Evolutionary conservation across 345 rosid genomes (phyloP), one percentile per base, ranked within the genome.

Genomic region (Populus simonii): DNA sequence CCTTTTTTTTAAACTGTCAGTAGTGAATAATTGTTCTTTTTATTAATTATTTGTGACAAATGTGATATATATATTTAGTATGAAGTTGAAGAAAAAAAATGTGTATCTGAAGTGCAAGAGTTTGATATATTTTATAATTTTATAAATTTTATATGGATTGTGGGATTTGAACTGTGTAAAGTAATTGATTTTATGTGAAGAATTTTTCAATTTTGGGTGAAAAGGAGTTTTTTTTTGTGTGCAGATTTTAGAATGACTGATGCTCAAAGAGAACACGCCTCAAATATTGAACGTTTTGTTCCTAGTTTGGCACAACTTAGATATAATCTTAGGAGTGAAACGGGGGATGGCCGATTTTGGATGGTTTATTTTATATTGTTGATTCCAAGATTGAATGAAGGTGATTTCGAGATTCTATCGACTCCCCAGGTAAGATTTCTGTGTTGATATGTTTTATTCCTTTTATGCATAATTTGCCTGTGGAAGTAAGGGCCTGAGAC

Each of bases 361-460:
- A 83, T 89, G 82, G 84, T 92, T 47, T 92, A 92, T 80, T 92
- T 92, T 74, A 85, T 90, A 76, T 79, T 90, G 76, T 81, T 92
- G 86, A 89, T 90, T 80, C 93, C 93, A 12, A 89, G 94, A 84
- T 79, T 92, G 35, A 86, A 80, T 75, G 87, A 84, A 47, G 72
- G 87, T 70, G 97, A 92, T 84, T 80, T 78, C 66, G 89, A 89
- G 84, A 79, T 87, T 78, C 85, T 92, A 63, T 89, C 94, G 76
- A 84, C 89, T 29, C 83, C 88, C 70, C 83, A 87, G 91, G 97
- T 79, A 90, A 82, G 79, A 49, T 20, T 68, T 76, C 39, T 22
- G 31, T 17, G 51, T 49, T 17, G 43, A 35, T 80, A 59, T n/a
- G 51, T 36, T 8, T 57, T 31, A 18, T 25, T 66, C 55, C 51